A percentile compares a stretch with the other conserved stretches of the same genome.
Conservation (phyloP, 2,329 filamentous ascomycete species). For the Septoria petroselini region DNA sequence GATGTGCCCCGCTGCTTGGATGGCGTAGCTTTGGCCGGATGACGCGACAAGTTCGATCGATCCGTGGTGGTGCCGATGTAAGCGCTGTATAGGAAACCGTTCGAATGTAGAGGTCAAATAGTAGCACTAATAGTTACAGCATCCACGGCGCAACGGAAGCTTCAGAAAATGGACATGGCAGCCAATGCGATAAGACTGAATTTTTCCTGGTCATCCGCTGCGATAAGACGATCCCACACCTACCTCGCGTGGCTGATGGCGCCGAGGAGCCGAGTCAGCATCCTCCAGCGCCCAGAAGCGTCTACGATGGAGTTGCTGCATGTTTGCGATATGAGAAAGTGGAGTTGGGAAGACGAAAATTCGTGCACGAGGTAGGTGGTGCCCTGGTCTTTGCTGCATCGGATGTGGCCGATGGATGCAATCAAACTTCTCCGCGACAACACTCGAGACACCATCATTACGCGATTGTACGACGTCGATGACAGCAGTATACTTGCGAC, state of each 20-base stretch:
- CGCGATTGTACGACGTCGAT: background rate
- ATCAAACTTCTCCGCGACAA: no score
- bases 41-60: constrained; percentile 6
- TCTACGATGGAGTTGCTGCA: background rate
- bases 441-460: background rate
- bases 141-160: no score
- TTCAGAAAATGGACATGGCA: no score
- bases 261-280: background rate
- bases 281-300: background rate
- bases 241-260: background rate
- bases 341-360: constrained; percentile 9
- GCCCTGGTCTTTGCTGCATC: no score
- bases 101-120: no score
- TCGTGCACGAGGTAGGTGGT: background rate
- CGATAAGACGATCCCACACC: constrained; percentile 6
- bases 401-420: no score
- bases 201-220: background rate
- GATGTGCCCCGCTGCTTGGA: constrained; percentile 8
- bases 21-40: constrained; percentile 10
- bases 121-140: no score
- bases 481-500: no score
- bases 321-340: background rate
- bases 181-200: no score
- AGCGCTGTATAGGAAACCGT: constrained; percentile 2
- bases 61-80: constrained; percentile 8